A percentile compares a stretch with the other conserved stretches of the same genome.
These are phyloP conservation scores for Phytophthora constricta DNA, from an alignment of 352 stramenopile species.

Conservation along the genomic window DNA sequence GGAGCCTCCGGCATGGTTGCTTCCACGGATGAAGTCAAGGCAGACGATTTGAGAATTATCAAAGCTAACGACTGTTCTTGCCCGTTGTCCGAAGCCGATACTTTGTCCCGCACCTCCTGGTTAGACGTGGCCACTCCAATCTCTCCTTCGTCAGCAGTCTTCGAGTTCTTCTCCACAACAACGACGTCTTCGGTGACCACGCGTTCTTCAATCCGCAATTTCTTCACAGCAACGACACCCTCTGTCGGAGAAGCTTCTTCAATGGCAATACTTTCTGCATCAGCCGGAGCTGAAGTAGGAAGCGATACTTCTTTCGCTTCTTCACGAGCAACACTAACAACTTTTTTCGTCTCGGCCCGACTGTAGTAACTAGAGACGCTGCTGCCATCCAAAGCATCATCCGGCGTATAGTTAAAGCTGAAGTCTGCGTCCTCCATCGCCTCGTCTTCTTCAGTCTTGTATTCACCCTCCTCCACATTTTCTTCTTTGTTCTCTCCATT, in stretches of 20 bases:
- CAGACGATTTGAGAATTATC: too few relatives aligned
- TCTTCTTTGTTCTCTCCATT: constrained; percentile 2
- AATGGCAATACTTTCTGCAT: neutral
- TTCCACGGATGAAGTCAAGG: too few relatives aligned
- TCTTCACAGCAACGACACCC: neutral
- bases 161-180: constrained; percentile 12
- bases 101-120: too few relatives aligned
- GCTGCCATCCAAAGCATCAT: neutral
- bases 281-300: neutral
- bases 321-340: neutral
- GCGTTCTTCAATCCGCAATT: constrained; percentile 7
- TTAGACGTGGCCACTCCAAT: too few relatives aligned
- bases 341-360: neutral
- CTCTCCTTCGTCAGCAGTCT: too few relatives aligned
- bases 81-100: neutral
- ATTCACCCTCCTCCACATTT: constrained; percentile 17
- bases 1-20: too few relatives aligned
- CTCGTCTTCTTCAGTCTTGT: constrained; percentile 22
- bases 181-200: constrained; percentile 14
- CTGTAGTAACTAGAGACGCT: neutral
- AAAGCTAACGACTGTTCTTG: too few relatives aligned
- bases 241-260: neutral
- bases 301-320: constrained; percentile 10
- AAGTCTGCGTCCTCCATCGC: constrained; percentile 21
- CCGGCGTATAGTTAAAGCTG: constrained; percentile 14